phyloP scores from a whole-genome alignment of 805 yeast genomes.

The Cyberlindnera maclurae region DNA sequence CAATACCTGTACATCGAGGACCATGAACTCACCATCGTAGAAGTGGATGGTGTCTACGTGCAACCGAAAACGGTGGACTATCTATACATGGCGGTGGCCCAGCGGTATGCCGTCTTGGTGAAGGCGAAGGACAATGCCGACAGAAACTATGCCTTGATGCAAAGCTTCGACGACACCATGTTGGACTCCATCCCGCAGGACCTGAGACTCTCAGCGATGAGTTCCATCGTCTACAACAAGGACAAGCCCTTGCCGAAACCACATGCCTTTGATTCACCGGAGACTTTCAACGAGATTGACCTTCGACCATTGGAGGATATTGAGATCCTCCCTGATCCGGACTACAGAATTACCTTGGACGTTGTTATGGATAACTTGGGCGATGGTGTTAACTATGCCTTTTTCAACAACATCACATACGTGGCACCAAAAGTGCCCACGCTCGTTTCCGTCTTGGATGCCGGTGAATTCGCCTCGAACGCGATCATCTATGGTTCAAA shows the following conservation, averaged over 20 bases:
- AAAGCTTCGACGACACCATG: slow-evolving; percentile 57
- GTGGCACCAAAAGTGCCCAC: slow-evolving; percentile 68
- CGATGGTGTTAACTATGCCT: slow-evolving; percentile 71
- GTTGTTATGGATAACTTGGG: slow-evolving; percentile 63
- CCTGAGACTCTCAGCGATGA: slow-evolving; percentile 46
- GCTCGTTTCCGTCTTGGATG: slow-evolving; percentile 51
- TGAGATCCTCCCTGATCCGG: slow-evolving; percentile 50
- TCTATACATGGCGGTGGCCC: slow-evolving; percentile 70
- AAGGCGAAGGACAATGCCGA: slow-evolving; percentile 40
- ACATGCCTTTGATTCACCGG: slow-evolving; percentile 9
- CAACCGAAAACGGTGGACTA: slow-evolving; percentile 49
- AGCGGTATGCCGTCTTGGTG: slow-evolving; percentile 66
- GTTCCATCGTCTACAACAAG: slow-evolving; percentile 45
- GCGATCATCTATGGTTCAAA: slow-evolving; percentile 61
- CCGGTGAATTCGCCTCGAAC: slow-evolving; percentile 51
- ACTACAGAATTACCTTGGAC: slow-evolving; percentile 50
- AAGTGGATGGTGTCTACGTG: slow-evolving; percentile 66
- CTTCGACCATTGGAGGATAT: slow-evolving; percentile 36
- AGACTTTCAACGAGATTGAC: slow-evolving; percentile 29
- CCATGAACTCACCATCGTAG: slow-evolving; percentile 65
- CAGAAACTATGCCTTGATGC: slow-evolving; percentile 55
- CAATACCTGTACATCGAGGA: slow-evolving; percentile 64
- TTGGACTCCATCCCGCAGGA: slow-evolving; percentile 61
- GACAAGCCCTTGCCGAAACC: slow-evolving; percentile 24
- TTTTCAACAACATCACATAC: slow-evolving; percentile 62